These are phyloP conservation scores for Prunus armeniaca DNA, from an alignment of 306 rosid genomes.

Conservation along the genomic window DNA sequence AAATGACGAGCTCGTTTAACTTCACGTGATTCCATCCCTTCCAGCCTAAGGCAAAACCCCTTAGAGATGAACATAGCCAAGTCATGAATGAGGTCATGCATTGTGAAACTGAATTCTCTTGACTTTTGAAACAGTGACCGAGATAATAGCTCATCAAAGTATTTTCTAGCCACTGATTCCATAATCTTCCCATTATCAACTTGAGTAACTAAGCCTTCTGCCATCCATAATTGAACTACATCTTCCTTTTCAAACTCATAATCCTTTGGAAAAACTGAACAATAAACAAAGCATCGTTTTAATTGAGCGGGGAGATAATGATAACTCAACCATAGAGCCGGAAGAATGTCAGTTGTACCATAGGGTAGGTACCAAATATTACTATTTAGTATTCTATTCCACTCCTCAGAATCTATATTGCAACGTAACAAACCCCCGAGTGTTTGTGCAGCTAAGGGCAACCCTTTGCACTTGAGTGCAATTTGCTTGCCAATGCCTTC, in stretches of 20 bases:
- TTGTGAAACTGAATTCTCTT: background rate
- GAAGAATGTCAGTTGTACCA: background rate
- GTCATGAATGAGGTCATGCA: too few species aligned
- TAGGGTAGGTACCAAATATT: slow-evolving; percentile 1
- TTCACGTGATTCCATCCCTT: too few species aligned
- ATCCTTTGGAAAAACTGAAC: background rate
- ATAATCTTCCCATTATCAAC: background rate
- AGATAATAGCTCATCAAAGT: background rate
- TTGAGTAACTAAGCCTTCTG: slow-evolving; percentile 7
- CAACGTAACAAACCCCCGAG: too few species aligned
- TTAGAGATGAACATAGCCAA: too few species aligned
- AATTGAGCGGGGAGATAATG: too few species aligned
- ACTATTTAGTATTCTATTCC: background rate
- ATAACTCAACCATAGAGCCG: background rate
- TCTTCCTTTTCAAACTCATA: background rate
- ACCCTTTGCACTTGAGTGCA: too few species aligned
- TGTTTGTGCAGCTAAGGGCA: too few species aligned
- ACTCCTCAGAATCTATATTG: background rate
- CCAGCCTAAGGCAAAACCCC: too few species aligned
- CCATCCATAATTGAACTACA: slow-evolving; percentile 16
- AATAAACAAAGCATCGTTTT: too few species aligned
- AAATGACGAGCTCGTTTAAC: background rate
- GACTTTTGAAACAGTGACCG: slow-evolving; percentile 14
- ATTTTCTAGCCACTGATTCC: slow-evolving; percentile 4
- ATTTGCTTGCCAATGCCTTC: background rate